Conservation (phyloP, 768 basidiomycete genomes). For the Rhodotorula taiwanensis region DNA sequence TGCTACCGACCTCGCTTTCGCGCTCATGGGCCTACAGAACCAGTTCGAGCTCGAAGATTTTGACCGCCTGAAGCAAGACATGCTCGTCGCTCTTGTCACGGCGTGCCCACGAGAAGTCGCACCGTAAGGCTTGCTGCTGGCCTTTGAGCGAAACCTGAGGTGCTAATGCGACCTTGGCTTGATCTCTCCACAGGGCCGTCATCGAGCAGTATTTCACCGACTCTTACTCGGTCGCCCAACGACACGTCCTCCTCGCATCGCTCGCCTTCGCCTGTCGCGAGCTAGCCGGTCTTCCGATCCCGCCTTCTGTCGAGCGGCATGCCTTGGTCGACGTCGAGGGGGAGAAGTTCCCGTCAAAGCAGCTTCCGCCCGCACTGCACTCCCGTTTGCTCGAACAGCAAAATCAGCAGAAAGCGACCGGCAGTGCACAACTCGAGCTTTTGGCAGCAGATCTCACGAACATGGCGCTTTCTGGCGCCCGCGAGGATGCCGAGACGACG, state of each 20-base stretch:
- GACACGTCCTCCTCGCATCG: slow-evolving; percentile 75
- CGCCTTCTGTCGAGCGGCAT: background rate
- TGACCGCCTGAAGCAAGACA: slow-evolving; percentile 64
- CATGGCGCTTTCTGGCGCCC: slow-evolving; percentile 58
- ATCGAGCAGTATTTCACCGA: slow-evolving; percentile 91
- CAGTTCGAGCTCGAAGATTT: slow-evolving; percentile 79
- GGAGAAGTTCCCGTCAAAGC: slow-evolving; percentile 68
- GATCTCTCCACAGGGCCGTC: slow-evolving; percentile 66
- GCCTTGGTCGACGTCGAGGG: background rate
- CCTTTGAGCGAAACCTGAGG: no score
- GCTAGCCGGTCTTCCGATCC: slow-evolving; percentile 53
- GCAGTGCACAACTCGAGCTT: slow-evolving; percentile 51
- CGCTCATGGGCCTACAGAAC: slow-evolving; percentile 66
- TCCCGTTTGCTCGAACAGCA: slow-evolving; percentile 53
- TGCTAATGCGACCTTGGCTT: background rate
- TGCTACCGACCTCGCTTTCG: slow-evolving; percentile 69
- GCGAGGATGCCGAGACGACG: slow-evolving; percentile 53
- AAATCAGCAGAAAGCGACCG: slow-evolving; percentile 37
- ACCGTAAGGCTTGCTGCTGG: slow-evolving; percentile 55
- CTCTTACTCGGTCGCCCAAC: slow-evolving; percentile 81
- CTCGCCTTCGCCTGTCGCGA: slow-evolving; percentile 81
- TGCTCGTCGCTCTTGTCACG: slow-evolving; percentile 69
- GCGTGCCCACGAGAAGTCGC: slow-evolving; percentile 72
- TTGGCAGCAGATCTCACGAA: slow-evolving; percentile 61
- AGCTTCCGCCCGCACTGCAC: slow-evolving; percentile 65